Evolutionary conservation across 805 yeast species (phyloP).

Genomic region (Candida endomychidarum): DNA sequence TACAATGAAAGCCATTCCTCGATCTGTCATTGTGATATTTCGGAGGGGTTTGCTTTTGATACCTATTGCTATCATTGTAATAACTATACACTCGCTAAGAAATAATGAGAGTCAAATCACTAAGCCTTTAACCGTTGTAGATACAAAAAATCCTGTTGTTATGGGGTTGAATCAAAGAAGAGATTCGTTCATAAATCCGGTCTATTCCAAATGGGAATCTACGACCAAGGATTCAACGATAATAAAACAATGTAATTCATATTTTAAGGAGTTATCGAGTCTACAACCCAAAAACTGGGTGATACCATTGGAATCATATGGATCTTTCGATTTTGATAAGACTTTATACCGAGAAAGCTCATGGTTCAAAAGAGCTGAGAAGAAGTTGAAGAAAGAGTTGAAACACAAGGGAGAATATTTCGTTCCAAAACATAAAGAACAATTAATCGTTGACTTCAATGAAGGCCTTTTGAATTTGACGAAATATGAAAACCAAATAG

Average conservation of each 20-base stretch:
- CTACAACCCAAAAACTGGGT: conserved; percentile 11
- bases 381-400: conserved; percentile 16
- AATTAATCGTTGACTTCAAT: conserved; percentile 14
- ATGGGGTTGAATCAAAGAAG: conserved; percentile 14
- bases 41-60: no score
- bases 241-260: conserved; percentile 15
- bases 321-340: conserved; percentile 17
- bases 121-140: neutral
- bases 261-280: conserved; percentile 18
- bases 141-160: neutral
- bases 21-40: no score
- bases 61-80: neutral
- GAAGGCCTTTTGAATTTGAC: conserved; percentile 10
- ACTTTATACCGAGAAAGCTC: conserved; percentile 24
- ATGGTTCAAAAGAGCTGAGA: conserved; percentile 25
- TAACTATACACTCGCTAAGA: neutral
- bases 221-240: neutral
- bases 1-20: no score
- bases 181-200: conserved; percentile 16
- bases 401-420: conserved; percentile 14
- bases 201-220: conserved; percentile 17
- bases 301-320: conserved; percentile 10
- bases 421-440: conserved; percentile 14
- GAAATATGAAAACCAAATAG: conserved; percentile 19
- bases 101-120: neutral